Evolutionary conservation across 768 basidiomycete species (phyloP).

Genomic region (Lentinula lateritia): DNA sequence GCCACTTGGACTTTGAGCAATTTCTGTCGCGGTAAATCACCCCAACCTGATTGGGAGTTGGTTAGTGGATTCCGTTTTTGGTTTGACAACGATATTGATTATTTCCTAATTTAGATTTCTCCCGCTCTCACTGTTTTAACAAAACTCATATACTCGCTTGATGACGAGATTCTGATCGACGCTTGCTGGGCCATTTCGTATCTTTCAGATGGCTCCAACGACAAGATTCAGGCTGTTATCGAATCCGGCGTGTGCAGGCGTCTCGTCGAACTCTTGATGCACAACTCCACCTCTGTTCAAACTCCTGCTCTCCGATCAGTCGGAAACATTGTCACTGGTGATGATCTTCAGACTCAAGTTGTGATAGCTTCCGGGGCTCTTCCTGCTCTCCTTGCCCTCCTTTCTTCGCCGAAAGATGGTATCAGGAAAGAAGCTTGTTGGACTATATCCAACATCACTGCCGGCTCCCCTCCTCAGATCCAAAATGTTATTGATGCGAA

Average conservation of each 20-base stretch:
- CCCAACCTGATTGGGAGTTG: conserved; percentile 97
- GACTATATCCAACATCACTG: conserved; percentile 99
- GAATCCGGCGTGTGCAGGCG: conserved; percentile 97
- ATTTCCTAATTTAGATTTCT: conserved; percentile 63
- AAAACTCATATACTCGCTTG: conserved; percentile 97
- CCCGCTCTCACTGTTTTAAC: conserved; percentile 95
- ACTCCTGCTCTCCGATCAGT: conserved; percentile 98
- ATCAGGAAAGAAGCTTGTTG: conserved; percentile 99
- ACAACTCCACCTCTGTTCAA: conserved; percentile 91
- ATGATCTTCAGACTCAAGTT: conserved; percentile 98
- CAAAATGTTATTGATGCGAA: conserved; percentile 97
- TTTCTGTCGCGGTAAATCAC: conserved; percentile 97
- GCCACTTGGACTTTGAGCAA: conserved; percentile 99
- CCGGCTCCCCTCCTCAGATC: conserved; percentile 94
- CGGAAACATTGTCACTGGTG: conserved; percentile 98
- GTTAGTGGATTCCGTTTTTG: conserved; percentile 39
- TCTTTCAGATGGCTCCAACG: conserved; percentile 96
- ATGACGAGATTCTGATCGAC: conserved; percentile 98
- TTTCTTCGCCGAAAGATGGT: conserved; percentile 96
- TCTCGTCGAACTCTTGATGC: conserved; percentile 95
- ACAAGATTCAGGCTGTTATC: conserved; percentile 99
- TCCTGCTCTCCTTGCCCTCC: conserved; percentile 85
- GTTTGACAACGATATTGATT: conserved; percentile 13
- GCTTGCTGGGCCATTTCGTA: conserved; percentile 99
- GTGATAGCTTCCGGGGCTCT: conserved; percentile 98